A percentile compares a stretch with the other conserved stretches of the same genome.
Evolutionary conservation across 805 yeast genomes (phyloP).

Genomic region (Lachancea waltii): DNA sequence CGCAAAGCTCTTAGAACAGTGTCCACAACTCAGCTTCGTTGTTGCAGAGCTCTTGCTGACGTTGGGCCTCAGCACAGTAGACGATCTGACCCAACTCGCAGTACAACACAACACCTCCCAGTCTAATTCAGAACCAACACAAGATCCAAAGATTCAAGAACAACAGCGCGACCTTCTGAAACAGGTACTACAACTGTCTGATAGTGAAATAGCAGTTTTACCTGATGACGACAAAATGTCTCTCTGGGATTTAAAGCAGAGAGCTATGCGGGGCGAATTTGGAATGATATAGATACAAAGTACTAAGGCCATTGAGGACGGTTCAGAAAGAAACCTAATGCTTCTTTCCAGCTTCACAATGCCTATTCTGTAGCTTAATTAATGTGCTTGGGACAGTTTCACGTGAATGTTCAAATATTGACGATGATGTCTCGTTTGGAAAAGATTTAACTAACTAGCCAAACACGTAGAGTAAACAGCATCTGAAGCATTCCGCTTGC

Average conservation of each 20-base stretch:
- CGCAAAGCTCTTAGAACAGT: conserved; percentile 51
- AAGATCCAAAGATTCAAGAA: conserved; percentile 25
- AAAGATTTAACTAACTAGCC: too few relatives aligned
- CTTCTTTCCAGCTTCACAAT: too few relatives aligned
- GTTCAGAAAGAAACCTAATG: too few relatives aligned
- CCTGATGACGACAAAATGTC: conserved; percentile 46
- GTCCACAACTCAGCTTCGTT: conserved; percentile 81
- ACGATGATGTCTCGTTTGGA: too few relatives aligned
- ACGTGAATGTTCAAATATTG: too few relatives aligned
- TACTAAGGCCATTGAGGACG: too few relatives aligned
- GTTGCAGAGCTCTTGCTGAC: conserved; percentile 63
- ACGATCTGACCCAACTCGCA: conserved; percentile 32
- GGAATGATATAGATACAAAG: too few relatives aligned
- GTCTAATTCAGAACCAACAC: conserved; percentile 11
- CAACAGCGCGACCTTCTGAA: conserved; percentile 42
- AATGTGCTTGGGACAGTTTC: too few relatives aligned
- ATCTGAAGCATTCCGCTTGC: not conserved
- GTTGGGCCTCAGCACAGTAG: conserved; percentile 30
- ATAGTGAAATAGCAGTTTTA: conserved; percentile 42
- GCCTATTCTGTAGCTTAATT: too few relatives aligned
- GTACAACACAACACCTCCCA: conserved; percentile 14
- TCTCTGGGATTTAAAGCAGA: conserved; percentile 33
- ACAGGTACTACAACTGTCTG: conserved; percentile 47
- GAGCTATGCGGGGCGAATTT: conserved; percentile 32
- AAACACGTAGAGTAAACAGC: not conserved